Evolutionary conservation across 164 flowering plant species (phyloP).

Genomic region (Magnolia sinica): DNA sequence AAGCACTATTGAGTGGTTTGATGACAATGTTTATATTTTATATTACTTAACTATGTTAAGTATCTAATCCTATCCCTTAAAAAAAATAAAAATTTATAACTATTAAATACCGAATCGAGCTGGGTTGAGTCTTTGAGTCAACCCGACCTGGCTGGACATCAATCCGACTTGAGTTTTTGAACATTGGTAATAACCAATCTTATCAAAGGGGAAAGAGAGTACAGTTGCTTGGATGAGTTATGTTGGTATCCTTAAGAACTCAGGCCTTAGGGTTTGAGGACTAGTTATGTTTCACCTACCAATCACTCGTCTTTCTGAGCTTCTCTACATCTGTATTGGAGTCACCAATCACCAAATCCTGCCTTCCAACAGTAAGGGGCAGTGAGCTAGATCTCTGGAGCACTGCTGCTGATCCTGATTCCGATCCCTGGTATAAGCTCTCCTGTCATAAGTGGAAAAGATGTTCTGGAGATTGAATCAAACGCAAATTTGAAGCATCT

Average conservation of each 20-base stretch:
- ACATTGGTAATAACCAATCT: too few species aligned
- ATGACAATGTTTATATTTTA: too few species aligned
- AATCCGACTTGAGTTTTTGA: too few species aligned
- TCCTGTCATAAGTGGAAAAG: constrained; percentile 21
- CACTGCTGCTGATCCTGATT: constrained; percentile 6
- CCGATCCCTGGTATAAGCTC: constrained; percentile 6
- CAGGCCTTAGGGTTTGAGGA: neutral
- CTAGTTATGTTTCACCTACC: constrained; percentile 31
- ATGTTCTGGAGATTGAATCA: neutral
- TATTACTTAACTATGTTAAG: too few species aligned
- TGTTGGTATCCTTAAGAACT: neutral
- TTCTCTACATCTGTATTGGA: constrained; percentile 26
- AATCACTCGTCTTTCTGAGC: constrained; percentile 34
- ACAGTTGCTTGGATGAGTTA: neutral
- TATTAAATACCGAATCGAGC: too few species aligned
- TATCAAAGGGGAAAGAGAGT: neutral
- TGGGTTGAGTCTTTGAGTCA: too few species aligned
- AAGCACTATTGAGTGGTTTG: too few species aligned
- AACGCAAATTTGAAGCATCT: neutral
- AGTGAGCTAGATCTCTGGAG: constrained; percentile 39
- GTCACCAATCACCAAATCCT: constrained; percentile 14
- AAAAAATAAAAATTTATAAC: too few species aligned
- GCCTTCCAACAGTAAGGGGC: constrained; percentile 25
- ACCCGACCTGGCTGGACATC: too few species aligned
- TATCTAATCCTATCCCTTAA: too few species aligned